Evolutionary conservation across 495 filamentous ascomycete species (phyloP).

Genomic region (Podospora pseudocomata): DNA sequence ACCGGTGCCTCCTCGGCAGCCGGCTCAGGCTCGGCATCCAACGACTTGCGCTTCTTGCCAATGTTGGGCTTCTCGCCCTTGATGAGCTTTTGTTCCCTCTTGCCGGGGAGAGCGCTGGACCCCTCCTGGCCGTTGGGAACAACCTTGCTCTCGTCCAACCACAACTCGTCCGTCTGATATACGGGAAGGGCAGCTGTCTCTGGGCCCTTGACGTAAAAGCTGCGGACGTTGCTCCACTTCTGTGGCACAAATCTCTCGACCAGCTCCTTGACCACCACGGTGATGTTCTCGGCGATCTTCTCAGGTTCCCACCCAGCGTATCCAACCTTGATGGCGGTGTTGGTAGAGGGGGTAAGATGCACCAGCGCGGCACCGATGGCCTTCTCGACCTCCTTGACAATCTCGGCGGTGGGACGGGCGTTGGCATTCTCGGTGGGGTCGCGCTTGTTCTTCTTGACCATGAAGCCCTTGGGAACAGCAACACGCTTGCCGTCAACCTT

Average conservation of each 20-base stretch:
- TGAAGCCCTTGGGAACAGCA: constrained; percentile 44
- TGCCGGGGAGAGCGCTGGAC: constrained; percentile 38
- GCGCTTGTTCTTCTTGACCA: constrained; percentile 37
- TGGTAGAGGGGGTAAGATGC: constrained; percentile 32
- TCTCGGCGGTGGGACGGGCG: constrained; percentile 43
- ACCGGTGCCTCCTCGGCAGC: constrained; percentile 43
- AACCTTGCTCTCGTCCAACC: constrained; percentile 77
- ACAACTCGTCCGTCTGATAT: constrained; percentile 87
- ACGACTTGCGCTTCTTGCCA: constrained; percentile 63
- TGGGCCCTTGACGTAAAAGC: constrained; percentile 83
- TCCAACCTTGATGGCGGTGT: constrained; percentile 59
- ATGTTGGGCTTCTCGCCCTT: constrained; percentile 52
- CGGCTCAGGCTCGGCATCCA: constrained; percentile 39
- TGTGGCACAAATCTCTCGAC: constrained; percentile 74
- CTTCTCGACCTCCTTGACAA: constrained; percentile 69
- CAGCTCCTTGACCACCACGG: constrained; percentile 62
- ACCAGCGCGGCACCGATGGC: constrained; percentile 68
- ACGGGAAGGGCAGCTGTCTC: constrained; percentile 83
- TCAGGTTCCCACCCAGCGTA: constrained; percentile 67
- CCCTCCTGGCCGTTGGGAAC: constrained; percentile 57
- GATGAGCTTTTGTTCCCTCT: constrained; percentile 34
- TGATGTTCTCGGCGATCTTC: constrained; percentile 74
- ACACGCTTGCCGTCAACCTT: constrained; percentile 66
- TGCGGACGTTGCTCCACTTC: constrained; percentile 78
- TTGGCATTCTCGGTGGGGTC: constrained; percentile 36